These are phyloP conservation scores for Hypericum androsaemum DNA, from an alignment of 345 rosid species.

Conservation along the genomic window DNA sequence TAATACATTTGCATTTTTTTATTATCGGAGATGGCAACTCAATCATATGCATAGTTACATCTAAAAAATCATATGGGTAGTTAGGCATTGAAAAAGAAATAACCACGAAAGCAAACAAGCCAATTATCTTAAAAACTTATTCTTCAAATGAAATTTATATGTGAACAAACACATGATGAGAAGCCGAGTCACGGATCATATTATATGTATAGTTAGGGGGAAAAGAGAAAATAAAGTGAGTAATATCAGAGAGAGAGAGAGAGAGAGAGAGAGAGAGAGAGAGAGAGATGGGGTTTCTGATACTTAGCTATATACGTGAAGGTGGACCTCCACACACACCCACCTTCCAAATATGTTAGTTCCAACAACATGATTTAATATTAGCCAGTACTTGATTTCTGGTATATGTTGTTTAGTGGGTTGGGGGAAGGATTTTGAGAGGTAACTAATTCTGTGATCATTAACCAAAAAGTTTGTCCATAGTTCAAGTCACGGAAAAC, in stretches of 20 bases:
- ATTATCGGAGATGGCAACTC: background rate
- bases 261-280: no score
- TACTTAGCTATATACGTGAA: background rate
- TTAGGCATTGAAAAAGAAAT: background rate
- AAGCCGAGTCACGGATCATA: no score
- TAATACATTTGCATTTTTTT: no score
- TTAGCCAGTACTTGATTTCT: constrained; percentile 20
- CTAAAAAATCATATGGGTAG: background rate
- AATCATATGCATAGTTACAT: background rate
- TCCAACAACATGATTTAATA: constrained; percentile 24
- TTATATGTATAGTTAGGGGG: no score
- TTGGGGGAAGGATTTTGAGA: constrained; percentile 30
- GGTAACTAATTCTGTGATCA: constrained; percentile 21
- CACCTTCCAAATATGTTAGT: constrained; percentile 22
- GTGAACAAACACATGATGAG: no score
- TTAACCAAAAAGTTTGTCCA: constrained; percentile 8
- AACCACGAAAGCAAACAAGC: no score
- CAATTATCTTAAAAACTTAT: no score
- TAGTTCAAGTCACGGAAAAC: background rate
- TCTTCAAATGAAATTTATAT: no score
- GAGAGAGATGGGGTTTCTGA: no score
- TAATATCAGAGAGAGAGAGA: no score
- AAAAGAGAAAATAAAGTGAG: no score
- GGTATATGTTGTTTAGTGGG: constrained; percentile 25
- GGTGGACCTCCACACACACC: constrained; percentile 11